Base-by-base conservation (phyloP, 2,329 filamentous ascomycete species). In the Clonostachys chloroleuca region DNA sequence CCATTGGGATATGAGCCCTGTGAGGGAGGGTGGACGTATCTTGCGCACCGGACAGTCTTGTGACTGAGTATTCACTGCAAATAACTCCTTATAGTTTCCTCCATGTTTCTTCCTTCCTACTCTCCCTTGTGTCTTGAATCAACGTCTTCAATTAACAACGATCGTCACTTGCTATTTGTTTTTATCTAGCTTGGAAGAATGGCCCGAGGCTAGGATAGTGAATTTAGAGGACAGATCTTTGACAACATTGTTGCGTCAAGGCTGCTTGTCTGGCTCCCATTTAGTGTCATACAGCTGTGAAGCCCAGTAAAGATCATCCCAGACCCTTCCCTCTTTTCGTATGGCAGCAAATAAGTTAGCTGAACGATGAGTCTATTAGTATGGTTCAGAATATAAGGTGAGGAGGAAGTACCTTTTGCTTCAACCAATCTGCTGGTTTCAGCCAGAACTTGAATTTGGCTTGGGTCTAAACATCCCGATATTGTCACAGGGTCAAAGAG, bases 1-100 rank as follows among this genome's bases (percentile, higher is more conserved):
- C n/a, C 66, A 75, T 14, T 50, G 48, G 48, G 42, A 50, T 30
- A 24, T 50, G 18, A 40, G n/a, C 5, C 43, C 47, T 8, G 13
- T 34, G n/a, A 16, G 16, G 20, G 37, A 45, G 30, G 47, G 37
- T 33, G 47, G 47, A 8, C 14, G 14, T 3, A 39, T 39, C 17
- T 12, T 39, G 14, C 36, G 36, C 14, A 18, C 17, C n/a, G 36
- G 7, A n/a, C 7, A 18, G 14, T 39, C 36, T 8, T 39, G 36
- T 39, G 36, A 39, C 12, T 39, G 12, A 39, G 3, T 39, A n/a
- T 39, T 39, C 14, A 14, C 17, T n/a, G 3, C 6, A 12, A n/a
- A 39, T 9, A 2, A 10, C 24, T 30, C 6, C 7, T 30, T 30
- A 30, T 30, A 10, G 24, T 10, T 10, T 9, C 10, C 9, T 30